Conservation (phyloP, 208 protist species). For the Leishmania lainsoni region DNA sequence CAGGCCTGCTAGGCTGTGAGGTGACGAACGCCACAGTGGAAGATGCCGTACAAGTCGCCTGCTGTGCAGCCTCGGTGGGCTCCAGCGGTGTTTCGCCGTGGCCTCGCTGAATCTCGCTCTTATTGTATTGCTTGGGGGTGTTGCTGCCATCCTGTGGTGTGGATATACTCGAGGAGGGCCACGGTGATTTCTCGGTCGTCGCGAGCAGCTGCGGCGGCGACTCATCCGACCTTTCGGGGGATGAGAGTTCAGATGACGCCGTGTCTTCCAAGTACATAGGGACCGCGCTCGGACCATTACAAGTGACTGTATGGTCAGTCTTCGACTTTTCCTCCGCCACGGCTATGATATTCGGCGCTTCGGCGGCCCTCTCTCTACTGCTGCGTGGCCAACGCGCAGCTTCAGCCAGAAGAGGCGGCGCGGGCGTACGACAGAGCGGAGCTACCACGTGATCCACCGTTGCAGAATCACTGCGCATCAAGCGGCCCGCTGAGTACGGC, state of each 20-base stretch:
- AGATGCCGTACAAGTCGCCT: not conserved
- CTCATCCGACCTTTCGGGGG: not conserved
- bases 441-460: not conserved
- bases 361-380: not conserved
- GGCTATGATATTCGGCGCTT: not conserved
- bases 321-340: not conserved
- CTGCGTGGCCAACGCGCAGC: not conserved
- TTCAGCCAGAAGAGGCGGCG: not conserved
- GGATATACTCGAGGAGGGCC: not conserved
- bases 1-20: not conserved
- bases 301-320: not conserved
- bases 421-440: not conserved
- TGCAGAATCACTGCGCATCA: not conserved
- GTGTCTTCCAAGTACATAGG: conserved; percentile 30
- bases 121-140: not conserved
- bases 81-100: not conserved
- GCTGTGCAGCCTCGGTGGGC: not conserved
- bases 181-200: not conserved
- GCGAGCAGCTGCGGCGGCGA: not conserved
- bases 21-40: not conserved
- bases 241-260: conserved; percentile 3
- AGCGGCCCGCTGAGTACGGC: not conserved
- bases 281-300: not conserved
- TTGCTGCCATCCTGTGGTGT: not conserved
- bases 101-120: not conserved